Evolutionary conservation across 2,329 filamentous ascomycete genomes (phyloP).

Genomic region (Fusarium oligoseptatum): DNA sequence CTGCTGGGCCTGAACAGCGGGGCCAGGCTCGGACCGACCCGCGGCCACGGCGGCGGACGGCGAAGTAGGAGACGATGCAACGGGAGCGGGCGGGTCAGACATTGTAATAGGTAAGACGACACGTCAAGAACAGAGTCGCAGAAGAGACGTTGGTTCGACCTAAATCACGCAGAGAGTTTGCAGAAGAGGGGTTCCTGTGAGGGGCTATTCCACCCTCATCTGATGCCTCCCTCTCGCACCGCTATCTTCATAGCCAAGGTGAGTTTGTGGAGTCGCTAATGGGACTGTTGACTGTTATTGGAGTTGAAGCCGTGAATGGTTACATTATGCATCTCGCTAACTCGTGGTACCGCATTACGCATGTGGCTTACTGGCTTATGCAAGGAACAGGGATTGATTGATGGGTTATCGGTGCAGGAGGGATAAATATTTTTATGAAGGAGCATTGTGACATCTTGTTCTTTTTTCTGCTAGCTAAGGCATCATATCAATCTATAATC

Average conservation of each 20-base stretch:
- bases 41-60: conserved; percentile 4
- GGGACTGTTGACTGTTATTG: neutral
- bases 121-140: neutral
- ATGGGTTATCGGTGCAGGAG: neutral
- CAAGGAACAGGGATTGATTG: neutral
- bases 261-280: neutral
- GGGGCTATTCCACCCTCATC: neutral
- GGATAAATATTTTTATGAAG: neutral
- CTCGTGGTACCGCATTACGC: neutral
- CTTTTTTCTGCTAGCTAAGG: neutral
- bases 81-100: conserved; percentile 18
- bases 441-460: neutral
- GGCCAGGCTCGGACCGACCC: conserved; percentile 30
- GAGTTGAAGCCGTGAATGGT: neutral
- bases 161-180: neutral
- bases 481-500: neutral
- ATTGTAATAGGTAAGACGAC: neutral
- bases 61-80: neutral
- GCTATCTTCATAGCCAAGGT: neutral
- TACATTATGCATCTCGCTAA: conserved; percentile 1
- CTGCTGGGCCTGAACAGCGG: conserved; percentile 28
- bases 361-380: neutral
- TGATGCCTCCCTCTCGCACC: neutral
- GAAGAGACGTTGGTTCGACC: neutral
- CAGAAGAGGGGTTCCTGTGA: neutral